Evolutionary conservation across 768 basidiomycete species (phyloP).

Genomic region (Glaciozyma martinii): DNA sequence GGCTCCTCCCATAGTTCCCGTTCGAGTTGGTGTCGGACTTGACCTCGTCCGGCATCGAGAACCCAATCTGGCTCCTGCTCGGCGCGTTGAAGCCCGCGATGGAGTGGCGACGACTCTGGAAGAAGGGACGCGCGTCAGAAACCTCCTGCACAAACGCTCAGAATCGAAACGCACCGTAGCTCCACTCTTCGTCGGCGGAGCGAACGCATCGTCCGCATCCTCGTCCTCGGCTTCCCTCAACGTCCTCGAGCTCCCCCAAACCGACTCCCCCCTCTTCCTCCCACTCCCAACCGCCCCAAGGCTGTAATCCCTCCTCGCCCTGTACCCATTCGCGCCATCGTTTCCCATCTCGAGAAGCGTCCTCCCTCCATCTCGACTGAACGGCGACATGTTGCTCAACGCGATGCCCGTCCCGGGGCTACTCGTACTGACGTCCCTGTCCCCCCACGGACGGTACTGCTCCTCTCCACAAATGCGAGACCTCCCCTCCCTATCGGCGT

Average conservation of each 20-base stretch:
- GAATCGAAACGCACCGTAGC: conserved; percentile 21
- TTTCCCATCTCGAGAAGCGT: not conserved
- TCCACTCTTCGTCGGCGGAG: conserved; percentile 33
- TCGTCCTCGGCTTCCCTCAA: conserved; percentile 24
- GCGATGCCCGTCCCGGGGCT: conserved; percentile 10
- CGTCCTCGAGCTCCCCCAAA: conserved; percentile 18
- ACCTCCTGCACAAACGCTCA: no score
- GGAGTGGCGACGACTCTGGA: conserved; percentile 28
- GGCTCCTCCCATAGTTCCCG: not conserved
- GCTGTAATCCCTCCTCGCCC: conserved; percentile 18
- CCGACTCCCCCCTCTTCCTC: conserved; percentile 25
- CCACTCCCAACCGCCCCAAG: conserved; percentile 32
- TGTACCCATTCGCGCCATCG: not conserved
- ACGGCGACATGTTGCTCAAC: conserved; percentile 25
- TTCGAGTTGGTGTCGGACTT: not conserved
- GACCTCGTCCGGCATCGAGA: conserved; percentile 27
- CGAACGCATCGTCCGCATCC: conserved; percentile 24
- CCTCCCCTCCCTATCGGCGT: conserved; percentile 14
- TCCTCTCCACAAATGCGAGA: conserved; percentile 8
- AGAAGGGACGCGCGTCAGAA: no score
- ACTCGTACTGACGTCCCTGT: not conserved
- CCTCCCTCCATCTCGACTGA: conserved; percentile 19
- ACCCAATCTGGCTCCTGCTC: conserved; percentile 26
- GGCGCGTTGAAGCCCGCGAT: conserved; percentile 32
- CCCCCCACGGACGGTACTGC: conserved; percentile 4